A percentile compares a stretch with the other conserved stretches of the same genome.
These are phyloP conservation scores for Pichia exigua DNA, from an alignment of 805 yeast species.

Conservation along the genomic window DNA sequence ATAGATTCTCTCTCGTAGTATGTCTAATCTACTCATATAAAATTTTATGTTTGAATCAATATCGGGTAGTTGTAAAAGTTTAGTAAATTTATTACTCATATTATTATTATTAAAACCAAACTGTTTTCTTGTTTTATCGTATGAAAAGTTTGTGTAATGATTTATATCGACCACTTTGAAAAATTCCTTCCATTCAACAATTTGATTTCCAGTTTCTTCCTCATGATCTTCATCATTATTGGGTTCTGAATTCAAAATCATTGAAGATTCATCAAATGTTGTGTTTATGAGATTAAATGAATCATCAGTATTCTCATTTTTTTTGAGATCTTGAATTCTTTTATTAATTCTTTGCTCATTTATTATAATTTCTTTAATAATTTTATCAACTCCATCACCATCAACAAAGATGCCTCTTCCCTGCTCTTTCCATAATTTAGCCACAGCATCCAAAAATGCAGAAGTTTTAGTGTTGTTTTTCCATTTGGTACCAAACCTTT, in stretches of 20 bases:
- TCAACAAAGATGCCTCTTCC: constrained; percentile 83
- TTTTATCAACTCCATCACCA: constrained; percentile 56
- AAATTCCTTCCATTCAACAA: constrained; percentile 63
- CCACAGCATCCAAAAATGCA: constrained; percentile 65
- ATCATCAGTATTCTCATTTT: constrained; percentile 9
- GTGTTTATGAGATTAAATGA: not conserved
- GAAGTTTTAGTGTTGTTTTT: constrained; percentile 51
- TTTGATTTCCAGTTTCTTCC: not conserved
- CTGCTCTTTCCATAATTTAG: constrained; percentile 79
- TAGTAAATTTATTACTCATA: not conserved
- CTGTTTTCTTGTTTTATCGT: constrained; percentile 55
- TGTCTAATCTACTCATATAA: constrained; percentile 48
- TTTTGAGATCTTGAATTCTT: not conserved
- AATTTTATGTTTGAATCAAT: constrained; percentile 14
- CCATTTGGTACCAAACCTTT: constrained; percentile 82
- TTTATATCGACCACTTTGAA: constrained; percentile 58
- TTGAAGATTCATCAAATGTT: constrained; percentile 2
- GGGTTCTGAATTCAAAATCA: not conserved
- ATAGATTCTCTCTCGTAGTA: constrained; percentile 61
- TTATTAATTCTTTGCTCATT: constrained; percentile 10
- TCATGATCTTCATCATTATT: constrained; percentile 1
- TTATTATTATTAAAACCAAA: constrained; percentile 29
- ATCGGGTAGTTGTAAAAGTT: constrained; percentile 7
- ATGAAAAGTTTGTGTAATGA: constrained; percentile 56
- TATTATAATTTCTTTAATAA: constrained; percentile 46